Evolutionary conservation across 1,139 yeast species (phyloP).

Genomic region (Candida buenavistaensis): DNA sequence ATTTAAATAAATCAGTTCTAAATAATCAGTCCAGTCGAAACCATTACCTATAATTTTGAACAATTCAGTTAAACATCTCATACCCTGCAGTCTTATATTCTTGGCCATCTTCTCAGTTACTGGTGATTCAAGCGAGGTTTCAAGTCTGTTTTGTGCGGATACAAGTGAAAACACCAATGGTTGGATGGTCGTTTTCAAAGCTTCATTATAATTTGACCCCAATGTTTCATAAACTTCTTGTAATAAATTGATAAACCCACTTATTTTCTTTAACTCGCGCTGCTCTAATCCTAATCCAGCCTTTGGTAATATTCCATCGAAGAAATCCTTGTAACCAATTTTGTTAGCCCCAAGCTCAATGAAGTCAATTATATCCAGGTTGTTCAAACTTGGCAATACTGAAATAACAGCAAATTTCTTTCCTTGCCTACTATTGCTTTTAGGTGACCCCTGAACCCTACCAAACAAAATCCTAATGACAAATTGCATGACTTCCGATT

Average conservation of each 20-base stretch:
- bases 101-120: slow-evolving; percentile 47
- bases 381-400: slow-evolving; percentile 62
- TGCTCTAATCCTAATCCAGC: slow-evolving; percentile 30
- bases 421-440: slow-evolving; percentile 69
- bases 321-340: slow-evolving; percentile 43
- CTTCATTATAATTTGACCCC: slow-evolving; percentile 56
- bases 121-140: slow-evolving; percentile 20
- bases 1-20: slow-evolving; percentile 49
- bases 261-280: slow-evolving; percentile 49
- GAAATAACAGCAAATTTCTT: slow-evolving; percentile 77
- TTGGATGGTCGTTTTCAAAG: slow-evolving; percentile 52
- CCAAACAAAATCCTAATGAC: slow-evolving; percentile 83
- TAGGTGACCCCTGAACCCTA: slow-evolving; percentile 62
- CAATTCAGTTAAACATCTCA: slow-evolving; percentile 54
- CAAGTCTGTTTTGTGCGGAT: slow-evolving; percentile 52
- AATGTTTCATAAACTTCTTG: slow-evolving; percentile 62
- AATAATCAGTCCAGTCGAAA: slow-evolving; percentile 58
- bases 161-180: slow-evolving; percentile 63
- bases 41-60: slow-evolving; percentile 49
- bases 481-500: slow-evolving; percentile 62
- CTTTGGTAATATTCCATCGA: slow-evolving; percentile 16
- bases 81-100: slow-evolving; percentile 58
- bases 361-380: slow-evolving; percentile 56
- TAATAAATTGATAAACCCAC: slow-evolving; percentile 73
- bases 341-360: slow-evolving; percentile 62